Evolutionary conservation across 768 basidiomycete genomes (phyloP).

Genomic region (Macrocybe gigantea): DNA sequence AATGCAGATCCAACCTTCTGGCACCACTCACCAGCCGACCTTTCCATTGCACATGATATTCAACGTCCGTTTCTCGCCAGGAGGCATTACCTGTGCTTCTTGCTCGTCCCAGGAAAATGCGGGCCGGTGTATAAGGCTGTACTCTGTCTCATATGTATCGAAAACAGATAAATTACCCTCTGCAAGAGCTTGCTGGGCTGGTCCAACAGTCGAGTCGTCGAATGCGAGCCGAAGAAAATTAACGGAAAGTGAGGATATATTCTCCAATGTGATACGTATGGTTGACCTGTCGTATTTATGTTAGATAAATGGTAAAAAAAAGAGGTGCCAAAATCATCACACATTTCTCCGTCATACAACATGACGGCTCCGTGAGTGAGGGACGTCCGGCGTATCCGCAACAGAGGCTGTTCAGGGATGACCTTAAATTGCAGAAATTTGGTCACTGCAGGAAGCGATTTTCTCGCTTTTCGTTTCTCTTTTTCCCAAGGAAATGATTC

Average conservation of each 20-base stretch:
- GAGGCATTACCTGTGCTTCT: constrained; percentile 45
- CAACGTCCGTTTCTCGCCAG: constrained; percentile 67
- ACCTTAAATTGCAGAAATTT: constrained; percentile 76
- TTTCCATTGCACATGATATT: constrained; percentile 81
- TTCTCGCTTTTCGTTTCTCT: constrained; percentile 32
- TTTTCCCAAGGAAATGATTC: constrained; percentile 63
- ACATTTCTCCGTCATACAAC: constrained; percentile 95
- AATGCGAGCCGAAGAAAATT: constrained; percentile 86
- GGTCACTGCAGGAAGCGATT: constrained; percentile 14
- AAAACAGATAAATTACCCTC: constrained; percentile 80
- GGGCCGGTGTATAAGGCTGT: constrained; percentile 68
- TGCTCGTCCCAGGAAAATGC: constrained; percentile 73
- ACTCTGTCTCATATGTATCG: constrained; percentile 89
- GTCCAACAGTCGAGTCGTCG: constrained; percentile 82
- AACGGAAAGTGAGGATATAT: constrained; percentile 75
- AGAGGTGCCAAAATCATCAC: constrained; percentile 16
- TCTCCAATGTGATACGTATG: constrained; percentile 85
- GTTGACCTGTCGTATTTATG: constrained; percentile 49
- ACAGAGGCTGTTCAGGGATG: constrained; percentile 79
- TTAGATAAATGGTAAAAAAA: constrained; percentile 1
- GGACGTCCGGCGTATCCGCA: constrained; percentile 84
- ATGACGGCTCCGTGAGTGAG: constrained; percentile 91
- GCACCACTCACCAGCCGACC: constrained; percentile 75
- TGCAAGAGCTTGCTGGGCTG: constrained; percentile 68
- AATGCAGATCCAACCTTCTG: not conserved